phyloP scores from a whole-genome alignment of 2,329 filamentous ascomycete genomes.

The Penicillium sp. region DNA sequence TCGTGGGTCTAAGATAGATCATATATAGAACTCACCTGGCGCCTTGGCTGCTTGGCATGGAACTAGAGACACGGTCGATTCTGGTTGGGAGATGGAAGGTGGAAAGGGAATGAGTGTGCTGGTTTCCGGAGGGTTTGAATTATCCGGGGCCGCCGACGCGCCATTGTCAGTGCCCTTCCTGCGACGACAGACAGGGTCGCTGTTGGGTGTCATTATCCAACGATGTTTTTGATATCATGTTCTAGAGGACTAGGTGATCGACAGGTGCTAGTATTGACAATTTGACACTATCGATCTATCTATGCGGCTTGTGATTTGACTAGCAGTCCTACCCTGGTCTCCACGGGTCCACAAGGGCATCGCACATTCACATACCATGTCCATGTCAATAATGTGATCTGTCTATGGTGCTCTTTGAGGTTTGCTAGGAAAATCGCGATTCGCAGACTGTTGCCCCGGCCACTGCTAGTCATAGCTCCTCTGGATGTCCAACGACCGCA shows the following conservation, averaged over 20 bases:
- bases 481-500: background rate
- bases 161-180: background rate
- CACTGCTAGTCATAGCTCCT: background rate
- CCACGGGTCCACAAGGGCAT: conserved; percentile 2
- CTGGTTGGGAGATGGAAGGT: too few relatives aligned
- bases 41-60: background rate
- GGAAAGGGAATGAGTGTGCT: too few relatives aligned
- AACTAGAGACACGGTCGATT: background rate
- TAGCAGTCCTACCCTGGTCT: background rate
- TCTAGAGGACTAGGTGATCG: background rate
- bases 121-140: background rate
- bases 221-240: background rate
- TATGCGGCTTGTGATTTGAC: background rate
- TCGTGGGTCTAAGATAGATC: background rate
- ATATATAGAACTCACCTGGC: background rate
- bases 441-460: too few relatives aligned
- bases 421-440: too few relatives aligned
- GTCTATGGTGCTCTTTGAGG: too few relatives aligned
- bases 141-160: background rate
- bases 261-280: conserved; percentile 3
- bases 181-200: too few relatives aligned
- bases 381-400: too few relatives aligned
- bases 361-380: background rate
- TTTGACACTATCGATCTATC: background rate
- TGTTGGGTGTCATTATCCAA: too few relatives aligned